phyloP scores from a whole-genome alignment of 345 rosid genomes.

The Lumnitzera littorea region DNA sequence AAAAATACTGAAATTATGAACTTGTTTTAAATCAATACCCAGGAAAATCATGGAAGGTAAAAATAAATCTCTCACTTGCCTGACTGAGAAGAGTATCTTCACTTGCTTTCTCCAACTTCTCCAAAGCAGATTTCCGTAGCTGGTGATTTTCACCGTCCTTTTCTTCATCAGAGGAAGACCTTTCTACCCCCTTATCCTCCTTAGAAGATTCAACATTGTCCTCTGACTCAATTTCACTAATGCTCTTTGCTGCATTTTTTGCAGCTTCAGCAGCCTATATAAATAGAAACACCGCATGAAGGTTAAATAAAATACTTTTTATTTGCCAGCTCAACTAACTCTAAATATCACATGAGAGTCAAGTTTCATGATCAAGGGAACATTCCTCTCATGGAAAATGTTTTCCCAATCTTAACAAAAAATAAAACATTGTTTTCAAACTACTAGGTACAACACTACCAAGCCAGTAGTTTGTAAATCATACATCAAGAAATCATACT shows the following conservation, averaged over 20 bases:
- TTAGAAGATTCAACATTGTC: constrained; percentile 59
- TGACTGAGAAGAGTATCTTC: constrained; percentile 80
- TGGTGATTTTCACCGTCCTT: constrained; percentile 52
- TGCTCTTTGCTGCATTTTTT: constrained; percentile 77
- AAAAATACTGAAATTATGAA: too few relatives aligned
- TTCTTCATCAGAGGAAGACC: constrained; percentile 40
- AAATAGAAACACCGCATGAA: constrained; percentile 3
- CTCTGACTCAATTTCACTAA: constrained; percentile 42
- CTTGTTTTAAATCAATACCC: too few relatives aligned
- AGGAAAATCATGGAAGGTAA: neutral
- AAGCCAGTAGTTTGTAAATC: too few relatives aligned
- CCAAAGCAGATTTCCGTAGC: constrained; percentile 61
- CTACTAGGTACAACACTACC: too few relatives aligned
- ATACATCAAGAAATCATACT: too few relatives aligned
- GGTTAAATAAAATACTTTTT: too few relatives aligned
- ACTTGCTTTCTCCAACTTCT: constrained; percentile 77
- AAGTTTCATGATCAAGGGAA: too few relatives aligned
- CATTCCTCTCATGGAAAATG: too few relatives aligned
- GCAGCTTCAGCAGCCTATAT: constrained; percentile 81
- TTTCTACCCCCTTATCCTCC: constrained; percentile 43
- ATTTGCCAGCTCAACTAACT: too few relatives aligned
- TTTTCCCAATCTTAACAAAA: too few relatives aligned
- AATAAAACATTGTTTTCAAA: too few relatives aligned
- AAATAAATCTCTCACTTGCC: constrained; percentile 34
- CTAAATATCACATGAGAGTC: too few relatives aligned